Evolutionary conservation across 805 yeast species (phyloP).

Genomic region (Hanseniaspora lachancei): DNA sequence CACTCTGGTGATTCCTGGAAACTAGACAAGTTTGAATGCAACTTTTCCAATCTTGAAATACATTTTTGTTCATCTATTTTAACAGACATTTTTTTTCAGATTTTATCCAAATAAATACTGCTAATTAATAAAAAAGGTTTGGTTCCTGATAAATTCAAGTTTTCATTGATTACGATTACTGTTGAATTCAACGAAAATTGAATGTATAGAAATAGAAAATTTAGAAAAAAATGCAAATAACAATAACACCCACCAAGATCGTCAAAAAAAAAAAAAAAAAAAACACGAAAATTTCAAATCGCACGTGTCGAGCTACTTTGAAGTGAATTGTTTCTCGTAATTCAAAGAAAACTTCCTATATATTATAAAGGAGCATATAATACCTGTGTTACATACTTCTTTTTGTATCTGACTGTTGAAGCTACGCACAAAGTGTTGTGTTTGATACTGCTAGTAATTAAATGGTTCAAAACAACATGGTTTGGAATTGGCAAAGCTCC

Average conservation of each 20-base stretch:
- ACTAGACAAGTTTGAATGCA: constrained; percentile 20
- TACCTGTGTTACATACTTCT: constrained; percentile 83
- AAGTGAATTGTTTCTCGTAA: no score
- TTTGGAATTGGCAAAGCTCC: constrained; percentile 90
- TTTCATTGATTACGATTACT: no score
- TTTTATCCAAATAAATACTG: neutral
- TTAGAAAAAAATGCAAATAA: no score
- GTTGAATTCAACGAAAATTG: no score
- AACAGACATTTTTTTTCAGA: constrained; percentile 18
- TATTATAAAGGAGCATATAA: constrained; percentile 67
- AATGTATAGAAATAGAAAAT: no score
- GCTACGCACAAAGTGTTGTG: constrained; percentile 92
- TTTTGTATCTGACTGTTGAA: constrained; percentile 72
- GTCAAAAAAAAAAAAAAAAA: no score
- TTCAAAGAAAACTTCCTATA: neutral
- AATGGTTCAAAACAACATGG: constrained; percentile 84
- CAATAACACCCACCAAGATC: no score
- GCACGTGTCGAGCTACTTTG: no score
- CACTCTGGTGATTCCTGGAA: constrained; percentile 31
- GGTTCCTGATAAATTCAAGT: neutral
- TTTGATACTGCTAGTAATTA: constrained; percentile 90
- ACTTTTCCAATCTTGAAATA: constrained; percentile 20
- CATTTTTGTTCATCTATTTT: constrained; percentile 10
- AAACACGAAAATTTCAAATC: no score
- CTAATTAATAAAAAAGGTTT: neutral